Evolutionary conservation across 2,329 filamentous ascomycete species (phyloP), one percentile per base, ranked within the genome.

Genomic region (Curvularia spicifera): DNA sequence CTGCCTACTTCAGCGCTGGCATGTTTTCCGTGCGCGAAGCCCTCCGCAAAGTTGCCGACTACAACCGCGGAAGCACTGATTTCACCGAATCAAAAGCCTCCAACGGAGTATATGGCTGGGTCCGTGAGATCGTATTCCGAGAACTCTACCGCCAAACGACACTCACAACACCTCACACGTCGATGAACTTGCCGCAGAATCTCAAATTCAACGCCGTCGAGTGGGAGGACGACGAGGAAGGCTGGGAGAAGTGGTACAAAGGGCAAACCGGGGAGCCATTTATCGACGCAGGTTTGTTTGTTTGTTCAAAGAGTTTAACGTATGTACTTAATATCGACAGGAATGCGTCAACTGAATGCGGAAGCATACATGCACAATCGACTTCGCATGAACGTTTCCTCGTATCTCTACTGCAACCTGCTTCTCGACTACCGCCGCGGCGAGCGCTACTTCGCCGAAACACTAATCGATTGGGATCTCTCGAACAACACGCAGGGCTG

Each of bases 291-390:
- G 81, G 81, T 0, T 3, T 2, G 26, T 28, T 28, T 28, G n/a
- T 5, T 4, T 7, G 5, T 28, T 28, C 22, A 24, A 28, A 4
- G 5, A 28, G 26, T 28, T 28, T 28, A 7, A 28, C 26, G 5
- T 28, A 5, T 8, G 5, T 28, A 28, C 7, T 28, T 28, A 28
- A 4, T 45, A 75, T 84, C 7, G 82, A 83, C 61, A 0, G 81
- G 81, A 0, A 84, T 84, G 81, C 68, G 82, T 2, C 81, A 84
- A 54, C 68, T 84, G 43, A 80, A 80, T 42, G 60, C 71, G 0
- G 81, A 83, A 60, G 80, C 76, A 1, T 84, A 81, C 59, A 83
- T 84, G 81, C 81, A 84, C 59, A 84, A 84, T 54, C 77, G 82
- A 0, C 68, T 81, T 10, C 77, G 82, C 31, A 84, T 84, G 81